Base-by-base conservation (phyloP, 2,329 filamentous ascomycete species). In the Neofusicoccum kwambonambiense region DNA sequence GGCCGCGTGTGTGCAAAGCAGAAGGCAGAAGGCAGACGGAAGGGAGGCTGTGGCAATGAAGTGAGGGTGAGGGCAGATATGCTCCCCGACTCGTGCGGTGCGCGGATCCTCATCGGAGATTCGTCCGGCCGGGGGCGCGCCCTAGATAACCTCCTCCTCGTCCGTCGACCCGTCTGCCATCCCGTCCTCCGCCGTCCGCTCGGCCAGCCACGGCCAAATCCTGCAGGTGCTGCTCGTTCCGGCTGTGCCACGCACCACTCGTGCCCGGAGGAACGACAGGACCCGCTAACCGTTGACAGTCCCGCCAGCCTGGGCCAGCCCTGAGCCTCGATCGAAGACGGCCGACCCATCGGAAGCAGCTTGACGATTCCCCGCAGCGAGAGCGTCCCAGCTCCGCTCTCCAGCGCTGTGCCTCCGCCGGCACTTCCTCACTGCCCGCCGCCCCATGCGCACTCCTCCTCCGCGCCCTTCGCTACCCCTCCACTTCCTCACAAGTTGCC, bases 11-110 rank as follows among this genome's bases (percentile, higher is more conserved):
- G 39, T 44, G 13, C 15, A 45, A 6, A 17, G 22, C 54, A 42
- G 35, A 15, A 11, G 11, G 27, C 27, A 31, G 3, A 27, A 35
- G n/a, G 17, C 9, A 17, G 27, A 31, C 27, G 6, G 27, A 31
- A 31, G 27, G 27, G 27, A 31, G 27, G 6, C 27, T 31, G 27
- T 31, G 27, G 27, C 27, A 31, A 5, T 31, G 27, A 31, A 31
- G 27, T 31, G 27, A 6, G 27, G 27, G 27, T 31, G 27, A 31
- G 27, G 27, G 27, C 27, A 7, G 6, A 5, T 31, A 17, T 47
- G 56, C 41, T 60, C 34, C 56, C 56, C 56, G 56, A 60, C 31
- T 60, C 56, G 27, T 58, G 54, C 15, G 22, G 54, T 45, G 56
- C 31, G 42, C 56, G 56, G 42, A 60, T 60, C 41, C n/a, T 47